Base-by-base conservation (phyloP, 805 yeast genomes). In the Lipomyces chichibuensis region DNA sequence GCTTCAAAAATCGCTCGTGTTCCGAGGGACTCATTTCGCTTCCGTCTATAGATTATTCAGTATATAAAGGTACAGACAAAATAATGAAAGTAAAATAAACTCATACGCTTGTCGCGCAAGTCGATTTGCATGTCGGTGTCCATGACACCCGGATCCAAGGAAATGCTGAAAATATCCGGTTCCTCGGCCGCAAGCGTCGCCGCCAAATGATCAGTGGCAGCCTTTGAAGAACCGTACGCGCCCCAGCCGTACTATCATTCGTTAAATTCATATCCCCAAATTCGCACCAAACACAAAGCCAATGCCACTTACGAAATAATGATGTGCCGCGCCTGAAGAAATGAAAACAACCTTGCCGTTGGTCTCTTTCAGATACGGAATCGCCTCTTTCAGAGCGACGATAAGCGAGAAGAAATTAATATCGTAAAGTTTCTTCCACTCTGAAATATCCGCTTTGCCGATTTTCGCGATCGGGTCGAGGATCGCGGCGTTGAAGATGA, bases 61-160 rank as follows among this genome's bases (percentile, higher is more conserved):
- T 14, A 62, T 8, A 23, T 37, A 11, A 27, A 8, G 17, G 17
- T 17, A 32, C 14, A 39, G 13, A 59, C 8, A n/a, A 32, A 43
- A 25, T 17, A 39, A 43, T 13, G 5, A n/a, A 11, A 20, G 54
- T 37, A 29, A 11, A 33, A 55, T 14, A 13, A 33, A 23, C 9
- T 69, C 77, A 61, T 67, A 67, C 79, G 86, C 56, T 78, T 82
- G 20, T 85, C 88, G 73, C 98, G 85, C 65, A 94, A 92, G 63
- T 86, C 88, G 7, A 71, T 76, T 79, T 95, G 98, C 98, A 95
- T 94, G 25, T 81, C 81, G 0, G 99, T 94, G 75, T 91, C 91
- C 1, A 95, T 98, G 1, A 92, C 96, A 3, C 99, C 98, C 0
- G 98, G 98, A 0, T 97, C 97, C 29, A 95, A 83, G 0, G 97